A percentile compares a stretch with the other conserved stretches of the same genome.
Evolutionary conservation across 148 eudicot genomes (phyloP).

Genomic region (Limonium bicolor): DNA sequence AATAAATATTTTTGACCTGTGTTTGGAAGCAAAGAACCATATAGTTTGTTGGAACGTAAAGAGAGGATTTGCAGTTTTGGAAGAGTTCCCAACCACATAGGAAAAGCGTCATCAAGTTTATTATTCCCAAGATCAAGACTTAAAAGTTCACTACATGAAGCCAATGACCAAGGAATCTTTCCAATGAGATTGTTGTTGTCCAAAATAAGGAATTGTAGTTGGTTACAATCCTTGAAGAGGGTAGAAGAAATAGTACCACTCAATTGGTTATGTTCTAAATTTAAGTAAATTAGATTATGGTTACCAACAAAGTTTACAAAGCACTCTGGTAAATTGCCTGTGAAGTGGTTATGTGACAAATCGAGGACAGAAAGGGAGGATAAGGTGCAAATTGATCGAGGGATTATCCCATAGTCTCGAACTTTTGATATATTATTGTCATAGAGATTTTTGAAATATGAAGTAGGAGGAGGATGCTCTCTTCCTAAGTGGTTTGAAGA

Average conservation of each 20-base stretch:
- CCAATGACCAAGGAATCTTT: constrained; percentile 2
- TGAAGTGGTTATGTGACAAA: constrained; percentile 11
- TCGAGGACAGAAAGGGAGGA: neutral
- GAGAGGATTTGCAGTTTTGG: neutral
- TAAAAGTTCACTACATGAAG: neutral
- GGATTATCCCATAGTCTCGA: too few relatives aligned
- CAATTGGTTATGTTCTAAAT: constrained; percentile 5
- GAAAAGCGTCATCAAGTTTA: constrained; percentile 4
- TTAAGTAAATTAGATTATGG: neutral
- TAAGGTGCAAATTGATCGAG: constrained; percentile 1
- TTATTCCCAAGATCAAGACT: constrained; percentile 5
- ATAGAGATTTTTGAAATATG: too few relatives aligned
- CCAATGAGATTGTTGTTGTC: constrained; percentile 6
- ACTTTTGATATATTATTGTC: too few relatives aligned
- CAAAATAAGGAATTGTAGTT: neutral
- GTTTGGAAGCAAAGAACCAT: neutral
- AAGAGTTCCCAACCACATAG: constrained; percentile 3
- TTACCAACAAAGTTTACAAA: neutral
- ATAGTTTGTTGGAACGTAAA: constrained; percentile 1
- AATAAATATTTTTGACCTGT: neutral
- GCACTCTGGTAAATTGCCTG: constrained; percentile 10
- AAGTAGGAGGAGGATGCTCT: too few relatives aligned
- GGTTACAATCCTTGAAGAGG: neutral
- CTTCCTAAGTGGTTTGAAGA: too few relatives aligned
- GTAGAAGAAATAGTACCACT: neutral